A percentile compares a stretch with the other conserved stretches of the same genome.
phyloP scores from a whole-genome alignment of 140 eudicot species.

The Oenanthe javanica region DNA sequence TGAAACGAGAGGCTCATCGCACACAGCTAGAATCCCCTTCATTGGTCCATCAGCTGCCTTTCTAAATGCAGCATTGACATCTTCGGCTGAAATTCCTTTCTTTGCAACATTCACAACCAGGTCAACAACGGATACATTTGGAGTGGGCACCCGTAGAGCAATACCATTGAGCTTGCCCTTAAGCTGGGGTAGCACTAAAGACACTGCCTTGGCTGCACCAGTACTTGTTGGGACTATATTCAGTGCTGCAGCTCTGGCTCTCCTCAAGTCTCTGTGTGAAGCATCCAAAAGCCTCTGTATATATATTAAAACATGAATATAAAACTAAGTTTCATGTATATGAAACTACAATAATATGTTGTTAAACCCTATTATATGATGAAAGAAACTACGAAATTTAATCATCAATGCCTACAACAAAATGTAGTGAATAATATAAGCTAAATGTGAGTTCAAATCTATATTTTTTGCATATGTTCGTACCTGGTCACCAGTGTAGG shows the following conservation, averaged over 20 bases:
- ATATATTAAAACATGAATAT: background rate
- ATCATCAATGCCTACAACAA: background rate
- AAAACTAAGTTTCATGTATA: background rate
- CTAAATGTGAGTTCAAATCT: background rate
- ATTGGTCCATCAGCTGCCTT: conserved; percentile 93
- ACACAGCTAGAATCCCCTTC: conserved; percentile 70
- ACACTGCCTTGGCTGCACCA: conserved; percentile 99
- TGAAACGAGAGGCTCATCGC: conserved; percentile 88
- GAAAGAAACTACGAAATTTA: background rate
- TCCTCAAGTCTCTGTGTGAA: conserved; percentile 90
- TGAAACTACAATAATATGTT: background rate
- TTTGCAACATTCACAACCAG: conserved; percentile 79
- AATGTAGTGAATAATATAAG: background rate
- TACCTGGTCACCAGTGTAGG: conserved; percentile 99
- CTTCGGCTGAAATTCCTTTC: conserved; percentile 81
- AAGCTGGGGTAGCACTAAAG: conserved; percentile 85
- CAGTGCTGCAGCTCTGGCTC: conserved; percentile 95
- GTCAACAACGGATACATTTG: conserved; percentile 93
- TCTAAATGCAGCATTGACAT: conserved; percentile 81
- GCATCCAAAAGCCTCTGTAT: conserved; percentile 85
- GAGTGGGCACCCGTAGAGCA: conserved; percentile 98
- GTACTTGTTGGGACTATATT: conserved; percentile 98
- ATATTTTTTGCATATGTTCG: background rate
- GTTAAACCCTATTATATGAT: background rate
- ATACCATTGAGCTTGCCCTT: conserved; percentile 98